Conservation (phyloP, 73 alveolate genomes). For the Paramecium bursaria region DNA sequence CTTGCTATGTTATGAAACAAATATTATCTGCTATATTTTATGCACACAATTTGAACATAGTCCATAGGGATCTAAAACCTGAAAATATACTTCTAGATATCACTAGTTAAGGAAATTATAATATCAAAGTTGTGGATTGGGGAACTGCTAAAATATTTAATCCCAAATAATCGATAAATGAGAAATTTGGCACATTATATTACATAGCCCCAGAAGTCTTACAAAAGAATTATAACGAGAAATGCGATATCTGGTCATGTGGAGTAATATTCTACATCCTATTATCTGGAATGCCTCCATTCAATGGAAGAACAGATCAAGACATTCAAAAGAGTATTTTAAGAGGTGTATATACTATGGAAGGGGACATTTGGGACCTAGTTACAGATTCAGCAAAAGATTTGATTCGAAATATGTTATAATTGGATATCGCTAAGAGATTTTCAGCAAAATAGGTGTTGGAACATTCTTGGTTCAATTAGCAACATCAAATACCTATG, state of each 20-base stretch:
- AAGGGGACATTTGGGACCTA: slow-evolving; percentile 50
- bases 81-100: slow-evolving; percentile 72
- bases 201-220: slow-evolving; percentile 71
- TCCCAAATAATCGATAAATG: slow-evolving; percentile 48
- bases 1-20: slow-evolving; percentile 89
- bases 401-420: slow-evolving; percentile 50
- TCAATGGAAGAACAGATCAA: slow-evolving; percentile 67
- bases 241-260: slow-evolving; percentile 70
- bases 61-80: slow-evolving; percentile 82
- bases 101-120: slow-evolving; percentile 64
- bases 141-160: slow-evolving; percentile 69
- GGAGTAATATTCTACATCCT: slow-evolving; percentile 64
- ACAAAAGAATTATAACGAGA: slow-evolving; percentile 51
- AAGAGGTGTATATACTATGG: slow-evolving; percentile 35
- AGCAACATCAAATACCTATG: slow-evolving; percentile 39
- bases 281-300: slow-evolving; percentile 69
- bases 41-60: slow-evolving; percentile 90
- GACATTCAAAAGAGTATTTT: slow-evolving; percentile 58
- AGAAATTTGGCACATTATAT: slow-evolving; percentile 66
- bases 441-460: slow-evolving; percentile 61
- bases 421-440: slow-evolving; percentile 56
- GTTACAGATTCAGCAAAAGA: slow-evolving; percentile 65
- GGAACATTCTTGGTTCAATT: slow-evolving; percentile 58
- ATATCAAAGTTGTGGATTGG: slow-evolving; percentile 70
- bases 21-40: slow-evolving; percentile 90